Evolutionary conservation across 805 yeast genomes (phyloP), one percentile per base, ranked within the genome.

Genomic region (Candida caryicola): DNA sequence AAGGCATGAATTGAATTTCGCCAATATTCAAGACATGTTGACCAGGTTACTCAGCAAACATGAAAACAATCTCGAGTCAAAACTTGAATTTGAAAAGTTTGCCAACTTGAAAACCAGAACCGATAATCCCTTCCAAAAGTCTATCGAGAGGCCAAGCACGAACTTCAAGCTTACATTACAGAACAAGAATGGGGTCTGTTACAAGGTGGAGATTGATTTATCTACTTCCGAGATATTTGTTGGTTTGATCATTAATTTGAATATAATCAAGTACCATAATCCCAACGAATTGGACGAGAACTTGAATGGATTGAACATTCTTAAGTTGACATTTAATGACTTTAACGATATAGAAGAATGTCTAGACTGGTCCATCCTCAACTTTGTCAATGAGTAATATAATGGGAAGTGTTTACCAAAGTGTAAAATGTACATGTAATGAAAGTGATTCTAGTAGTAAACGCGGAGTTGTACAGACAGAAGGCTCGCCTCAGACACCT

Each of bases 321-420:
- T 78, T 32, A 73, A 68, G 44, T 66, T 74, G 5, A 59, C 51
- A 12, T 77, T 78, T 46, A 74, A 67, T 39, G 82, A 78, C 37
- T 58, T 74, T 26, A 54, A 65, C 30, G 82, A 76, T 29, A 59
- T 77, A 4, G 76, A 73, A 35, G 81, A 78, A 48, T 77, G 83
- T 47, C 51, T 79, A 31, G 69, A 66, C 32, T 79, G 84, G 84
- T 60, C 78, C 1, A 54, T 78, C 2, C 49, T 58, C 35, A 63
- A 59, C 37, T 67, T 67, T 45, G 41, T 59, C 13, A 43, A 55
- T 9, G 48, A 31, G 13, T 37, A 38, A 40, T 32, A 15, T 14
- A 34, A 8, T 8, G n/a, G 13, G 5, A 14, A 7, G 29, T 7
- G 13, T 26, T n/a, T n/a, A n/a, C n/a, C n/a, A n/a, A n/a, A n/a